Conservation (phyloP, 2,329 filamentous ascomycete species). For the Sclerotinia trifoliorum region DNA sequence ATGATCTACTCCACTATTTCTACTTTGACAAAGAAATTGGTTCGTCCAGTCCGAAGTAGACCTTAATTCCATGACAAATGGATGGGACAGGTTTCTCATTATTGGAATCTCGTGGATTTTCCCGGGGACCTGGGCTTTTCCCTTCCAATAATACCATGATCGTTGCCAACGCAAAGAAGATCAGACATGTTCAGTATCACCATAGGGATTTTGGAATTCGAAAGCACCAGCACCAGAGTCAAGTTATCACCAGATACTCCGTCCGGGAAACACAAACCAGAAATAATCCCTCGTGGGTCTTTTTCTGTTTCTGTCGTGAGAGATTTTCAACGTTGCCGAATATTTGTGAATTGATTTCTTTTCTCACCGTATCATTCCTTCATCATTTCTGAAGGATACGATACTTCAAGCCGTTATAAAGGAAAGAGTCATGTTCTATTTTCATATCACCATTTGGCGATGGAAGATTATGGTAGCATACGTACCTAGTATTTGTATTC, state of each 20-base stretch:
- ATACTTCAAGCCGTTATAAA: not conserved
- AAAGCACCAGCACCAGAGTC: not conserved
- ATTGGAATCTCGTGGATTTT: not conserved
- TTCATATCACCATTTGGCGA: not conserved
- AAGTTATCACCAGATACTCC: not conserved
- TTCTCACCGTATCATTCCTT: not conserved
- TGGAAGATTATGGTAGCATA: not conserved
- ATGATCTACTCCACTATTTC: slow-evolving; percentile 10
- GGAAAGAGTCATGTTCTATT: slow-evolving; percentile 2
- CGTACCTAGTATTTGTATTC: not conserved
- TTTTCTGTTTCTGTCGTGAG: not conserved
- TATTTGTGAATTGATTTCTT: no score
- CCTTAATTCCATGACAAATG: not conserved
- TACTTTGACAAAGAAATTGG: slow-evolving; percentile 9
- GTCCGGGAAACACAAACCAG: not conserved
- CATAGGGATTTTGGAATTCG: not conserved
- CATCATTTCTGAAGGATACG: not conserved
- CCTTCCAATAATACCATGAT: not conserved
- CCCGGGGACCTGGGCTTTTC: not conserved
- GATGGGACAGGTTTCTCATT: not conserved
- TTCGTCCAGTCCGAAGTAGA: not conserved
- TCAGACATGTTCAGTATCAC: slow-evolving; percentile 19
- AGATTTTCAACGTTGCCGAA: not conserved
- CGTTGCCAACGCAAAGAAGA: slow-evolving; percentile 5
- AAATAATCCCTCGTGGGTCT: not conserved